Base-by-base conservation (phyloP, 1,284 basidiomycete genomes). In the Ustilago trichophora region DNA sequence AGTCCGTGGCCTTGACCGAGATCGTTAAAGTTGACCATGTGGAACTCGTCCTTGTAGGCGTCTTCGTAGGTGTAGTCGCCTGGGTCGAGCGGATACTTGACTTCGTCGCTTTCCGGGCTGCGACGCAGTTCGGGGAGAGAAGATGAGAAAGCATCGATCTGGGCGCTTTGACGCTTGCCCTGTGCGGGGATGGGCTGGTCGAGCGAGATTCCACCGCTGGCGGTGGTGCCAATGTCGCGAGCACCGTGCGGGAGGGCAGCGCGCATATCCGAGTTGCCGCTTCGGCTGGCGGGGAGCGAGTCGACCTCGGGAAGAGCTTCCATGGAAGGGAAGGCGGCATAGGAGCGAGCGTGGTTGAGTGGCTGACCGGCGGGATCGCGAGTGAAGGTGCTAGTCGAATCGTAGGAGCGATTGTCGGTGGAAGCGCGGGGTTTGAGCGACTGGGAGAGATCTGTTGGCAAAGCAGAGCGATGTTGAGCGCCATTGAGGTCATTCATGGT, bases 161-260 rank as follows among this genome's bases (percentile, higher is more conserved):
- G 54, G 0, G 56, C 67, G 24, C 45, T 49, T 18, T 60, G 67
- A 19, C 60, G 56, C 33, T 56, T 56, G 19, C 52, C 67, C 9
- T 70, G 67, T 6, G 56, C 56, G 2, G 67, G 60, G 37, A 64
- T 51, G 31, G 52, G 22, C 18, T 68, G 59, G 33, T 74, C 69
- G 43, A 72, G 47, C 31, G 63, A 60, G 44, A 62, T 67, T 25
- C 33, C 72, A 36, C 72, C 72, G 19, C 51, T 64, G 22, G 68
- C 73, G 21, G 73, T 75, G 36, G 68, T 67, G 51, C 73, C 73
- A 16, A 73, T 55, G 18, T 70, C 63, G 11, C 67, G 54, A 9
- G 60, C 32, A 29, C 53, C 63, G 31, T 58, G 46, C 1, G 55
- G 55, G 2, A 64, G 52, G 5, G 66, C 26, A 21, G 45, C 40